A percentile compares a stretch with the other conserved stretches of the same genome.
These are phyloP conservation scores for Cephaloascus albidus DNA, from an alignment of 805 yeast genomes.

Conservation along the genomic window DNA sequence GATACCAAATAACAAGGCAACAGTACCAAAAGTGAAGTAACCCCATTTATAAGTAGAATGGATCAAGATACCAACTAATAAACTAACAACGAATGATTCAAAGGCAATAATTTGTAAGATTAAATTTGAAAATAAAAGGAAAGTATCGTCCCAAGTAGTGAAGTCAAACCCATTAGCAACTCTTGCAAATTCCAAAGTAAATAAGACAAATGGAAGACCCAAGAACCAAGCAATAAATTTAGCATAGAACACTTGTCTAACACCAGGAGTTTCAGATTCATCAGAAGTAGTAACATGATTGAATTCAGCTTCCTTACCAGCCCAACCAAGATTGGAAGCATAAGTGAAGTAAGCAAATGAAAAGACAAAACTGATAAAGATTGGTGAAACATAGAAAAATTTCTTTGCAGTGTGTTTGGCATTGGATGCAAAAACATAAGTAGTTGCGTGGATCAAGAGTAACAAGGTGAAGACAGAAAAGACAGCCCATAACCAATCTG, in stretches of 20 bases:
- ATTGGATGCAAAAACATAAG: slow-evolving; percentile 15
- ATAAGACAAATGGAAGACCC: slow-evolving; percentile 35
- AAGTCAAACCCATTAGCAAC: slow-evolving; percentile 18
- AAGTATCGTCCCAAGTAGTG: slow-evolving; percentile 7
- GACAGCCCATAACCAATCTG: slow-evolving; percentile 62
- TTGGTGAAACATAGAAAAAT: slow-evolving; percentile 29
- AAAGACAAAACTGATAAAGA: slow-evolving; percentile 28
- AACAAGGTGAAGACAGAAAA: slow-evolving; percentile 36
- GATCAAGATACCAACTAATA: slow-evolving; percentile 49
- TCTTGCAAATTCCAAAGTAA: slow-evolving; percentile 19
- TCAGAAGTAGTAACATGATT: slow-evolving; percentile 28
- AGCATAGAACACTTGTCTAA: slow-evolving; percentile 48
- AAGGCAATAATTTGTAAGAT: slow-evolving; percentile 32
- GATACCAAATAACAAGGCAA: slow-evolving; percentile 30
- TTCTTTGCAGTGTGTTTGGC: slow-evolving; percentile 18
- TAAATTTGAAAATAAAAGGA: slow-evolving; percentile 25
- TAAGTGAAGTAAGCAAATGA: slow-evolving; percentile 43
- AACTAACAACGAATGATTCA: slow-evolving; percentile 41
- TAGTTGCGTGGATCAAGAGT: slow-evolving; percentile 14
- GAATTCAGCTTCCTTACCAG: slow-evolving; percentile 37
- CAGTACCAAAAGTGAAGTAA: slow-evolving; percentile 46
- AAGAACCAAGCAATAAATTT: slow-evolving; percentile 51
- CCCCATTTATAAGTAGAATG: slow-evolving; percentile 59
- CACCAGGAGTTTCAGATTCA: slow-evolving; percentile 11
- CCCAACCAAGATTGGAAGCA: slow-evolving; percentile 52